A percentile compares a stretch with the other conserved stretches of the same genome.
These are phyloP conservation scores for Candida sojae DNA, from an alignment of 1,139 yeast species.

Conservation along the genomic window DNA sequence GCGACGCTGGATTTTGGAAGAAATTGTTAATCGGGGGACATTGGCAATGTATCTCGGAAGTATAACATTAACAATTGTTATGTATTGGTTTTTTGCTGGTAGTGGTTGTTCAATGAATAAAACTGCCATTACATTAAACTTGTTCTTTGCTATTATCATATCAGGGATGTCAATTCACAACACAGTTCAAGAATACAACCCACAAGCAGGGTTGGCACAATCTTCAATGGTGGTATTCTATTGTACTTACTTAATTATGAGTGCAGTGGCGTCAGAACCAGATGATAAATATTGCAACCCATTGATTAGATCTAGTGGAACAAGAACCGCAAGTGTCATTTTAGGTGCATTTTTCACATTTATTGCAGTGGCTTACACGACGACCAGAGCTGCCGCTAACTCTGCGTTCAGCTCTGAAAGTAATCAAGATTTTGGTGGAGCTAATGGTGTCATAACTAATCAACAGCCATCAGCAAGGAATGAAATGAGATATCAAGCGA, in stretches of 20 bases:
- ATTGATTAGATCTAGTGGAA: constrained; percentile 81
- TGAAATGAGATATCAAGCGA: constrained; percentile 84
- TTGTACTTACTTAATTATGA: constrained; percentile 87
- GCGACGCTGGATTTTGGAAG: constrained; percentile 73
- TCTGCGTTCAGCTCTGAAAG: constrained; percentile 53
- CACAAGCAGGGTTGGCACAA: constrained; percentile 96
- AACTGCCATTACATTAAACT: constrained; percentile 78
- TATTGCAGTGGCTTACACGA: constrained; percentile 93
- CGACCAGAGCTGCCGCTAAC: constrained; percentile 91
- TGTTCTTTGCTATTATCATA: constrained; percentile 62
- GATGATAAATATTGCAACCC: constrained; percentile 94
- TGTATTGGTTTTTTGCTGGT: constrained; percentile 84
- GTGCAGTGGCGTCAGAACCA: constrained; percentile 96
- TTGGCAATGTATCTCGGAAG: constrained; percentile 78
- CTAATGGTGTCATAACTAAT: constrained; percentile 23
- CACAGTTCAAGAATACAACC: constrained; percentile 85
- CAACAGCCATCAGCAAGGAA: constrained; percentile 62
- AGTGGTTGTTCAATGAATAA: constrained; percentile 90
- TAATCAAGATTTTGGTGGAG: constrained; percentile 11
- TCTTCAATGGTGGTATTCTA: constrained; percentile 94
- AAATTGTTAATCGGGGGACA: constrained; percentile 84
- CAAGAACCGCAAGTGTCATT: constrained; percentile 85
- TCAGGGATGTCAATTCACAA: constrained; percentile 79
- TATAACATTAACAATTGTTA: constrained; percentile 67
- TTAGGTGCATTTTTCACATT: constrained; percentile 94